A percentile compares a stretch with the other conserved stretches of the same genome.
Conservation (phyloP, 768 basidiomycete genomes). For the Naganishia antarctica region DNA sequence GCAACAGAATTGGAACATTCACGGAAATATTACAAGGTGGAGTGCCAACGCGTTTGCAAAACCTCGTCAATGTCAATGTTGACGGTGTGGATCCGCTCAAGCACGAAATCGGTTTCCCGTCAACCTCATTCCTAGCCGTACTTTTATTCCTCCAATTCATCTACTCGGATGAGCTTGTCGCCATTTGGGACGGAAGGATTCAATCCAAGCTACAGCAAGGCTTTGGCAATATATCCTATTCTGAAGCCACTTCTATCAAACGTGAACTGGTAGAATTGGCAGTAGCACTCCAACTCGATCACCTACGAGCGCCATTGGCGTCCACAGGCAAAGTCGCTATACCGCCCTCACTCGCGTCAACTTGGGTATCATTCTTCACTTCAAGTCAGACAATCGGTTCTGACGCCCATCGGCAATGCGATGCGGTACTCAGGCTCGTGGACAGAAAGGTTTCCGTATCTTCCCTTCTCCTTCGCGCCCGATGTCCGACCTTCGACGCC, state of each 20-base stretch:
- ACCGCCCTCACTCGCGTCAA: conserved; percentile 53
- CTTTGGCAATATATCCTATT: conserved; percentile 43
- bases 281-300: conserved; percentile 58
- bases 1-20: conserved; percentile 52
- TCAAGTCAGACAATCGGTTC: conserved; percentile 30
- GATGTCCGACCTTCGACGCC: conserved; percentile 74
- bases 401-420: conserved; percentile 43
- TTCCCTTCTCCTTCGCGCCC: conserved; percentile 70
- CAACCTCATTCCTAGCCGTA: conserved; percentile 55
- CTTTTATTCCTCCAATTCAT: conserved; percentile 76
- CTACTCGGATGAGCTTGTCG: conserved; percentile 78
- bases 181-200: conserved; percentile 77
- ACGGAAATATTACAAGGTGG: neutral
- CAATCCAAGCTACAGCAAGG: conserved; percentile 52
- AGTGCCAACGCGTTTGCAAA: conserved; percentile 20
- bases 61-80: conserved; percentile 4
- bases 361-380: conserved; percentile 57
- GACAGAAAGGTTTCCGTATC: conserved; percentile 65
- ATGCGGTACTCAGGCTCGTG: conserved; percentile 66
- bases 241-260: conserved; percentile 56
- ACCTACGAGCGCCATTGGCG: conserved; percentile 58
- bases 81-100: conserved; percentile 8
- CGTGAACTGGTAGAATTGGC: conserved; percentile 62
- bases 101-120: conserved; percentile 13
- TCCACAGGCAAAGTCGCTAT: conserved; percentile 60